Evolutionary conservation across 2,329 filamentous ascomycete genomes (phyloP), one percentile per base, ranked within the genome.

Genomic region (Botrytis hyacinthi): DNA sequence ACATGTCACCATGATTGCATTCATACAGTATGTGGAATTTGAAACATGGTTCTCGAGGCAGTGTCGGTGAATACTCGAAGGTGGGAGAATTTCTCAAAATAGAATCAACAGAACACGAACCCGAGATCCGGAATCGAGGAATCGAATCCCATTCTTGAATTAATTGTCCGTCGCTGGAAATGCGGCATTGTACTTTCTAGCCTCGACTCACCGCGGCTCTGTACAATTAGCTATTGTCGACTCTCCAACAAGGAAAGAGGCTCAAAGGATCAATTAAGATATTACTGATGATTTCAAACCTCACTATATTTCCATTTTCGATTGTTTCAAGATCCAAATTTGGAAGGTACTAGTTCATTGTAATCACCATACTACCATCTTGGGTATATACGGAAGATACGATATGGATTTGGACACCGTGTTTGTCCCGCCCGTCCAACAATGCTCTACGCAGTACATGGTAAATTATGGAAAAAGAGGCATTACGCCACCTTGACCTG

Each of bases 261-360:
- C 63, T 73, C 71, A 61, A 40, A 69, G 71, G 71, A 69, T 60
- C 71, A 69, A 61, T 46, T 69, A 73, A 32, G 26, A 61, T 73
- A 46, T 69, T 12, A 73, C 71, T 32, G 63, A 44, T 73, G 63
- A 73, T 62, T 73, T 51, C 63, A 69, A 57, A 48, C 44, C 51
- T 51, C 54, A 66, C 48, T n/a, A 54, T 35, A 32, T 22, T 20
- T 73, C 63, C 54, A 62, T 69, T 48, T 60, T 73, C 59, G 71
- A 59, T 46, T 46, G 71, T 73, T 72, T 73, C 63, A 69, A 32
- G 40, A 51, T 32, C 71, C 63, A 48, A 46, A 73, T 51, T 40
- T 42, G 71, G 71, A 73, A 69, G 63, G 54, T 54, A 54, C 29
- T 37, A 72, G 48, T 72, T 37, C 37, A 46, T 59, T 68, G 51